Conservation (phyloP, 352 stramenopile genomes). For the Thalassiosira mediterranea region DNA sequence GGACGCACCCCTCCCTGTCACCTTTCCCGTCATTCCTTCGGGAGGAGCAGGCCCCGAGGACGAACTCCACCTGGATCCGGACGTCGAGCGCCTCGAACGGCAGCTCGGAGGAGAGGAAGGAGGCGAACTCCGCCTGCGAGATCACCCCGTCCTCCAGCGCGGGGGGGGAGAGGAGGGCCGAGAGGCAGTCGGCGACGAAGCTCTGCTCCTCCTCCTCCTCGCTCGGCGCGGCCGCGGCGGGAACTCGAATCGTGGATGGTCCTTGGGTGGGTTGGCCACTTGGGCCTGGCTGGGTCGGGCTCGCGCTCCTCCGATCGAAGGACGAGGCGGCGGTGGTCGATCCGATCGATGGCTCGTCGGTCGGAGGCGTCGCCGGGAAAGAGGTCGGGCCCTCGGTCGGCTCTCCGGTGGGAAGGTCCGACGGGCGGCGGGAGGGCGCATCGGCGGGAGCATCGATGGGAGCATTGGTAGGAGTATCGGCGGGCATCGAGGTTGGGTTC, state of each 20-base stretch:
- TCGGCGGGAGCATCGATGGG: background rate
- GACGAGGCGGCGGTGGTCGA: background rate
- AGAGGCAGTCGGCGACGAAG: slow-evolving; percentile 13
- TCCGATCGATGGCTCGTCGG: background rate
- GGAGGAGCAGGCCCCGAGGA: slow-evolving; percentile 14
- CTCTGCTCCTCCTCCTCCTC: background rate
- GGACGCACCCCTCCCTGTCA: background rate
- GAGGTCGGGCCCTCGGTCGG: background rate
- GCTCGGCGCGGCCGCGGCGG: background rate
- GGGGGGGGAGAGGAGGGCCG: slow-evolving; percentile 8
- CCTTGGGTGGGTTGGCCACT: background rate
- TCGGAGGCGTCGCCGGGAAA: background rate
- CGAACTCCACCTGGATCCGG: slow-evolving; percentile 21
- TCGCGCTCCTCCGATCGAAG: background rate
- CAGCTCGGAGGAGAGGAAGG: slow-evolving; percentile 14
- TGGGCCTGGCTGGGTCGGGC: background rate
- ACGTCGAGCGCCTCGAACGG: slow-evolving; percentile 25
- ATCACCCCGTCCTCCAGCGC: slow-evolving; percentile 31
- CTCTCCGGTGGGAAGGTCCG: background rate
- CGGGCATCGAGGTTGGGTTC: background rate
- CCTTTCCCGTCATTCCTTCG: background rate
- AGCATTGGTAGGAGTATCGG: background rate
- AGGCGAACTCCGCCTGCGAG: slow-evolving; percentile 28
- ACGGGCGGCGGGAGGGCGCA: background rate
- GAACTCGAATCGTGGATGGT: background rate